Evolutionary conservation across 139 green algal genomes (phyloP), one percentile per base, ranked within the genome.

Genomic region (Picochlorum sp.): DNA sequence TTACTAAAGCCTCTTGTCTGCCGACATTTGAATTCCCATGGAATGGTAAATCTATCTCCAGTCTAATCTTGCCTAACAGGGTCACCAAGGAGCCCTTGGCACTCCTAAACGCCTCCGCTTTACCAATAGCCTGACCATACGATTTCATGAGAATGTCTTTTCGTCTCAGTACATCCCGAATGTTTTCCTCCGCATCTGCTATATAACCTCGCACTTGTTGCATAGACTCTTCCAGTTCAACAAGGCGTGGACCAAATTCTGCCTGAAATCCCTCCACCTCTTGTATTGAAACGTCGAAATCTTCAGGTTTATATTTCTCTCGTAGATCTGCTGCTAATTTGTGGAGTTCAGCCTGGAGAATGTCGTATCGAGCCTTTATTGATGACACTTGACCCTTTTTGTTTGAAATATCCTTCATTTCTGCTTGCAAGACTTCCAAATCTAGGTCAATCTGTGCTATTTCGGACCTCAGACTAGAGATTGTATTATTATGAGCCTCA

Each of bases 191-290:
- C 7, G 34, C 34, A 41, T 41, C 34, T 4, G 34, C 34, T 41
- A 41, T 41, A 41, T 41, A 41, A 41, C 34, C n/a, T 18, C n/a
- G 49, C 49, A 55, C 18, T 55, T 55, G 49, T 21, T 20, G 18
- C n/a, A 20, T 55, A 6, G 49, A 55, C 49, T 21, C 52, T 34
- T 20, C 52, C 20, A 28, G 26, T 34, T 59, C 21, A 59, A 18
- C 21, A 34, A 55, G n/a, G 9, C 18, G 18, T n/a, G 57, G 44
- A 41, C 64, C 49, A 56, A 87, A 55, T 3, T 55, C 37, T 8
- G 9, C 44, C 11, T 57, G 10, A 31, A 24, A 65, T 18, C 54
- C 37, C 54, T 85, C 38, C 58, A 87, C 45, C 59, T 84, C 62
- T 30, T 79, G 67, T n/a, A 68, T 5, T 13, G 20, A 31, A 16